Percentiles rank a stretch among this genome's conserved stretches.
phyloP scores from a whole-genome alignment of 108 stramenopile species.

The Nannochloropsis salina region DNA sequence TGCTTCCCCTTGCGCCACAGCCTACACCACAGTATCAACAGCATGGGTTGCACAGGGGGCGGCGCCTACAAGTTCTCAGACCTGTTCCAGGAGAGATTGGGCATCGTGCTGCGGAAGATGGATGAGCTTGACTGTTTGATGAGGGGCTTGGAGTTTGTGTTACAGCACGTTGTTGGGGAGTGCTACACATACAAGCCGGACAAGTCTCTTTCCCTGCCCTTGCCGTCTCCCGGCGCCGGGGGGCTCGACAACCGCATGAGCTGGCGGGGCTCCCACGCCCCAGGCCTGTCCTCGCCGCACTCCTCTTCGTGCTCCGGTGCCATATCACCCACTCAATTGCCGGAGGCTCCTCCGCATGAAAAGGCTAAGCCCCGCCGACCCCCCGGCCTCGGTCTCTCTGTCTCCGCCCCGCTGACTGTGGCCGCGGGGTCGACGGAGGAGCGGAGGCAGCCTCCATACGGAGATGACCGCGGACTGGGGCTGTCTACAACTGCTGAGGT shows the following conservation, averaged over 20 bases:
- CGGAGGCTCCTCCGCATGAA: background rate
- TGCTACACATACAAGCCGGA: conserved; percentile 87
- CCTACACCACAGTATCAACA: conserved; percentile 47
- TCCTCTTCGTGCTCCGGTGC: background rate
- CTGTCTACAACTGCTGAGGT: too few species aligned
- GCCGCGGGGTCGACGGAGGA: background rate
- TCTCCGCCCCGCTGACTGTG: background rate
- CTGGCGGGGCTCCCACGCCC: conserved; percentile 9
- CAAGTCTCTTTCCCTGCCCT: background rate
- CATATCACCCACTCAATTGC: background rate
- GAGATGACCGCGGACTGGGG: too few species aligned
- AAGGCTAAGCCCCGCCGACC: background rate
- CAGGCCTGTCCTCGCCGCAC: background rate
- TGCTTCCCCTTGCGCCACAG: background rate
- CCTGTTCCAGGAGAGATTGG: conserved; percentile 69
- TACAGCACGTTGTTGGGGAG: conserved; percentile 80
- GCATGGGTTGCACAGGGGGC: conserved; percentile 74
- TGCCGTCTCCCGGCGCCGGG: background rate
- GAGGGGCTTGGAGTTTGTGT: conserved; percentile 90
- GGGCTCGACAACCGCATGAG: conserved; percentile 6
- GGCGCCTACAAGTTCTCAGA: conserved; percentile 94
- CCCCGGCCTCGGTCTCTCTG: background rate
- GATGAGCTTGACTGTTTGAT: conserved; percentile 92
- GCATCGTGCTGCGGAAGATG: conserved; percentile 77
- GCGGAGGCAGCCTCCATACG: too few species aligned